phyloP scores from a whole-genome alignment of 2,329 filamentous ascomycete genomes.

The Aspergillus pseudoterreus region DNA sequence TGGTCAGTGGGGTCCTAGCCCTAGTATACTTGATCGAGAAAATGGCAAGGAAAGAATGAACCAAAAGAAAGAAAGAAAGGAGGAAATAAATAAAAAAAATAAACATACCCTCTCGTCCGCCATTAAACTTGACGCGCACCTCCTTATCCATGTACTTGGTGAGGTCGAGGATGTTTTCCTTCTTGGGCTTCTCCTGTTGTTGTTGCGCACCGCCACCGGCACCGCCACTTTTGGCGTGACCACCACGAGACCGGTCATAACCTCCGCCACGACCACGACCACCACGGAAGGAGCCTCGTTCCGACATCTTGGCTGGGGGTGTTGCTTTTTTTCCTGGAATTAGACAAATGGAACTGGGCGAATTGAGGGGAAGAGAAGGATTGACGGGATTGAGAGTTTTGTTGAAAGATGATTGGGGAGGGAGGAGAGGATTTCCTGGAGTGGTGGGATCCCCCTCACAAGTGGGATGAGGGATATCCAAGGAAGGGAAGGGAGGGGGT shows the following conservation, averaged over 20 bases:
- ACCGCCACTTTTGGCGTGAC: conserved; percentile 46
- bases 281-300: conserved; percentile 55
- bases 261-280: conserved; percentile 41
- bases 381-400: background rate
- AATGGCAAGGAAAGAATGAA: background rate
- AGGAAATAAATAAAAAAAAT: background rate
- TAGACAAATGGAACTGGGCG: background rate
- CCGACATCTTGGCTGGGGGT: conserved; percentile 32
- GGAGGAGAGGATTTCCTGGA: background rate
- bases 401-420: conserved; percentile 3
- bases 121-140: conserved; percentile 94
- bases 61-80: background rate
- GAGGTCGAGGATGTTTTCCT: conserved; percentile 96
- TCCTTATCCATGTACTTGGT: conserved; percentile 96
- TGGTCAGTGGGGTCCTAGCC: conserved; percentile 3
- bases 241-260: conserved; percentile 39
- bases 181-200: conserved; percentile 77
- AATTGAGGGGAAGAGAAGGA: conserved; percentile 2
- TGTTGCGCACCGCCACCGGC: conserved; percentile 48
- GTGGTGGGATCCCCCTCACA: background rate
- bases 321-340: background rate
- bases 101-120: conserved; percentile 75
- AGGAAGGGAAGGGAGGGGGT: background rate
- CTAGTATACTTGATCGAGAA: background rate
- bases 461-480: background rate